These are phyloP conservation scores for Corymbia maculata DNA, from an alignment of 345 rosid species.

Conservation along the genomic window DNA sequence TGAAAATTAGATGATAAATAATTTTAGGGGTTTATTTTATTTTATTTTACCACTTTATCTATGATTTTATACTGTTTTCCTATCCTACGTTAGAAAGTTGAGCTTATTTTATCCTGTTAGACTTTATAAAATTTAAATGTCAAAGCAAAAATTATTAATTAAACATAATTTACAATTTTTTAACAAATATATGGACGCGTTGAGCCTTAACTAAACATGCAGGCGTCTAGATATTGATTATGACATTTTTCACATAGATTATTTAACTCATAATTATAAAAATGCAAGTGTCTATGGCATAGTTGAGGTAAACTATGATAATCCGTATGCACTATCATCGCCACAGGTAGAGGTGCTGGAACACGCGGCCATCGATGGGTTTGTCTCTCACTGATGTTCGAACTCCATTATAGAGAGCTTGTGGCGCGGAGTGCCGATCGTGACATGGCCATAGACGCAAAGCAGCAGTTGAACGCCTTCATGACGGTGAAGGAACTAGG, in stretches of 20 bases:
- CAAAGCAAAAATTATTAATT: not conserved
- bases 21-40: not conserved
- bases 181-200: not conserved
- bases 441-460: conserved; percentile 39
- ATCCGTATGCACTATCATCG: fast-evolving
- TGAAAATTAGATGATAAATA: not conserved
- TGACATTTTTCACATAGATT: not conserved
- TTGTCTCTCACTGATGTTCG: conserved; percentile 45
- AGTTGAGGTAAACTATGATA: not conserved
- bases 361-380: conserved; percentile 23
- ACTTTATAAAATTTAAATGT: not conserved
- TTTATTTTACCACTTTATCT: not conserved
- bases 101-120: not conserved
- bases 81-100: not conserved
- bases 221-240: not conserved
- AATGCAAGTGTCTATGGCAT: not conserved
- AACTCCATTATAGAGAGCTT: conserved; percentile 32
- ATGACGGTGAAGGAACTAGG: conserved; percentile 32
- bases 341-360: conserved; percentile 25
- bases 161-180: not conserved
- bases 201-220: not conserved
- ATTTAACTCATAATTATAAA: not conserved
- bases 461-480: conserved; percentile 43
- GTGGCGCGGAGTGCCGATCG: conserved; percentile 35
- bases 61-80: not conserved